Evolutionary conservation across 345 rosid species (phyloP).

Genomic region (Diplotaxis tenuifolia): DNA sequence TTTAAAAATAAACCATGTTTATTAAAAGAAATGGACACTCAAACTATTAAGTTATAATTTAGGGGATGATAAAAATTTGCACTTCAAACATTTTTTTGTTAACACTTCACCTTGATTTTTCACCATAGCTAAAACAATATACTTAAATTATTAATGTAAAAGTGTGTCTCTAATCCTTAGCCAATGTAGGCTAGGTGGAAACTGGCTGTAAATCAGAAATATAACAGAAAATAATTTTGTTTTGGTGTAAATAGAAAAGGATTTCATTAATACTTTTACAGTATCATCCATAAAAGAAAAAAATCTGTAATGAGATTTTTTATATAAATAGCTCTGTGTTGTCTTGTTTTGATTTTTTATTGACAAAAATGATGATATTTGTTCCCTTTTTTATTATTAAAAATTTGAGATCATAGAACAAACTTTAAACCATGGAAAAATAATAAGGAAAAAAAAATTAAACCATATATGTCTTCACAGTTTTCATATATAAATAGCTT

Average conservation of each 20-base stretch:
- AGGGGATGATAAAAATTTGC: not conserved
- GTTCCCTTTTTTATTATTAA: not conserved
- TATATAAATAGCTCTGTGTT: constrained; percentile 22
- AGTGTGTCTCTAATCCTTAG: not conserved
- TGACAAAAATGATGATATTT: not conserved
- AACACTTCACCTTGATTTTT: not conserved
- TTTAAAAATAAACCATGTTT: not conserved
- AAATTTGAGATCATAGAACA: not conserved
- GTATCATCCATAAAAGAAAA: constrained; percentile 16
- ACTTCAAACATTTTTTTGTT: not conserved
- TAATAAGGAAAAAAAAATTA: not conserved
- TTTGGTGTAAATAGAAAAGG: not conserved
- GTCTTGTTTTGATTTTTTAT: not conserved
- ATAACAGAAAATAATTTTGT: not conserved
- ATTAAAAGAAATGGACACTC: not conserved
- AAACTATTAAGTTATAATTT: not conserved
- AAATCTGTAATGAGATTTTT: constrained; percentile 18
- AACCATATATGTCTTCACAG: not conserved
- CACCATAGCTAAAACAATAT: not conserved
- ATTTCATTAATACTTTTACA: not conserved
- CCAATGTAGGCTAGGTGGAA: not conserved
- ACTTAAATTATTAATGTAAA: not conserved
- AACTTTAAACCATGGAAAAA: not conserved
- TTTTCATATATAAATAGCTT: constrained; percentile 14
- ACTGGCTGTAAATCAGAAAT: not conserved